These are phyloP conservation scores for Auricularia sp. DNA, from an alignment of 768 basidiomycete genomes.

Conservation along the genomic window DNA sequence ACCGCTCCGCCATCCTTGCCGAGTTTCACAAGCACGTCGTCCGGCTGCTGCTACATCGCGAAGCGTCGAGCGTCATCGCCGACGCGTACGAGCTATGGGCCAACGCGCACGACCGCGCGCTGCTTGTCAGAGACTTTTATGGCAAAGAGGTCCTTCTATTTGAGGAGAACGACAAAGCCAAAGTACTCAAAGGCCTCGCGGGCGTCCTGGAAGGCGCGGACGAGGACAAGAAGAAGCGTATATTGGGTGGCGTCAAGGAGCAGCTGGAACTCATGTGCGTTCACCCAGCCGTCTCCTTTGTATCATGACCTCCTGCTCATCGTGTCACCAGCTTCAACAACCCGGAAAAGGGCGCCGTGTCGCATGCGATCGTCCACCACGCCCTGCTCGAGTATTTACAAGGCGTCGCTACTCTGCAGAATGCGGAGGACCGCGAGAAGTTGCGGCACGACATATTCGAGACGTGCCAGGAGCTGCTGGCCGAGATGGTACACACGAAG, in stretches of 20 bases:
- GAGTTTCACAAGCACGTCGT: conserved; percentile 73
- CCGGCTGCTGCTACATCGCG: conserved; percentile 71
- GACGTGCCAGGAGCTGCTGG: conserved; percentile 74
- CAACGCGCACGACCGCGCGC: conserved; percentile 72
- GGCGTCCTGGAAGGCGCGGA: conserved; percentile 56
- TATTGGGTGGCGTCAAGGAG: conserved; percentile 61
- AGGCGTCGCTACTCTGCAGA: conserved; percentile 45
- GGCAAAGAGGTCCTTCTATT: conserved; percentile 81
- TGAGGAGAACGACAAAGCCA: conserved; percentile 36
- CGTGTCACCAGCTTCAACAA: conserved; percentile 51
- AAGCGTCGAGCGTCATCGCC: conserved; percentile 74
- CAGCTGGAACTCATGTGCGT: conserved; percentile 62
- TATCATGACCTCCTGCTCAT: neutral
- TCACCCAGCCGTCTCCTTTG: conserved; percentile 18
- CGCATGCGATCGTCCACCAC: conserved; percentile 80
- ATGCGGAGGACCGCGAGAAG: conserved; percentile 63
- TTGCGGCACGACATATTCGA: conserved; percentile 73
- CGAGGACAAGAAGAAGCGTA: conserved; percentile 52
- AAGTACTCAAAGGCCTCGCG: conserved; percentile 48
- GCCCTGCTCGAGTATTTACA: conserved; percentile 78
- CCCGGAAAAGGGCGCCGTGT: conserved; percentile 78
- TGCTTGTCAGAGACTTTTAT: conserved; percentile 80
- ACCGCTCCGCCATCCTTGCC: conserved; percentile 63
- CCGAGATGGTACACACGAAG: conserved; percentile 91
- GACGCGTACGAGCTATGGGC: conserved; percentile 85